Percentiles rank a stretch among this genome's conserved stretches.
Conservation (phyloP, 805 yeast genomes). For the Grigorovia jiainica region DNA sequence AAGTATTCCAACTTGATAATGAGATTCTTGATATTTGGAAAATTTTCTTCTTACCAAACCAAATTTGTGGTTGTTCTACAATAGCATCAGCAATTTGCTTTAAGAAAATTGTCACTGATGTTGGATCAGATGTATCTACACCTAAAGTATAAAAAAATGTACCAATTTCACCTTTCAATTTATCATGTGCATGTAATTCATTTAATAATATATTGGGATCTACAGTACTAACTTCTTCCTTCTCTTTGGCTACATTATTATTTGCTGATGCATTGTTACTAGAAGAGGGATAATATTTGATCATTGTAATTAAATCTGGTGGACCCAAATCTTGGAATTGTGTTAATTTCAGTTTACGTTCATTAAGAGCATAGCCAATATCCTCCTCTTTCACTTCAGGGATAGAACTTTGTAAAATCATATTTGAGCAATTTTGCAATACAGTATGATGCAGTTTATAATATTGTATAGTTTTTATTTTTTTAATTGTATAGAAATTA, state of each 20-base stretch:
- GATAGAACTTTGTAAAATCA: conserved; percentile 48
- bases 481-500: too few species aligned
- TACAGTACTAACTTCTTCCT: conserved; percentile 7
- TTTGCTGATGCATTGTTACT: conserved; percentile 3
- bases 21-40: conserved; percentile 67
- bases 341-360: conserved; percentile 51
- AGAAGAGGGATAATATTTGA: conserved; percentile 27
- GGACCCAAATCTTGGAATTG: conserved; percentile 63
- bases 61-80: conserved; percentile 51
- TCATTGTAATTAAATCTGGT: conserved; percentile 44
- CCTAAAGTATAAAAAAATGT: conserved; percentile 71
- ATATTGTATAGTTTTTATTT: not conserved
- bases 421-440: not conserved
- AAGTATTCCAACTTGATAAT: conserved; percentile 53
- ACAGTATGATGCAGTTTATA: too few species aligned
- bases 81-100: conserved; percentile 60
- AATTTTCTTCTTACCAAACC: conserved; percentile 70
- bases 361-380: conserved; percentile 50
- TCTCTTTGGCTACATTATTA: conserved; percentile 5
- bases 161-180: conserved; percentile 46
- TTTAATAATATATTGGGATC: conserved; percentile 13
- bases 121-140: conserved; percentile 63
- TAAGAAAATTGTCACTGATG: conserved; percentile 67
- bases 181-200: conserved; percentile 25
- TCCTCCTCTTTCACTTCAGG: conserved; percentile 57